These are phyloP conservation scores for Fusarium sp. DNA, from an alignment of 2,329 filamentous ascomycete species.

Conservation along the genomic window DNA sequence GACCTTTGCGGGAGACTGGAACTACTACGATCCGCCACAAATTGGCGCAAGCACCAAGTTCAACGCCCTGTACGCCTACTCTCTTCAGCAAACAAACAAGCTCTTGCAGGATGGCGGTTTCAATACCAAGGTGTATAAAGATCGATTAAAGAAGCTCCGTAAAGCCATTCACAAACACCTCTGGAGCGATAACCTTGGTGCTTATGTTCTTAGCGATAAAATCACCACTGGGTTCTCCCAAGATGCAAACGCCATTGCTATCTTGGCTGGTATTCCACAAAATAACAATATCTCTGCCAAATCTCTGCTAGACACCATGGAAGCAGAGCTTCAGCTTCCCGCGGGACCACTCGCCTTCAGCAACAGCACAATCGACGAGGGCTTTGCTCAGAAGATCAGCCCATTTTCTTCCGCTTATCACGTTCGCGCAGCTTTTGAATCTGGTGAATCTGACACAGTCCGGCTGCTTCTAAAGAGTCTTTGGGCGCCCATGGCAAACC, in stretches of 20 bases:
- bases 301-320: not conserved
- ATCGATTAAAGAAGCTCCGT: not conserved
- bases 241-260: not conserved
- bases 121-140: not conserved
- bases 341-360: not conserved
- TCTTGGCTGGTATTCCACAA: not conserved
- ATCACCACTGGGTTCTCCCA: not conserved
- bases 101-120: not conserved
- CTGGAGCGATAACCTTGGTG: not conserved
- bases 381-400: slow-evolving; percentile 11
- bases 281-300: not conserved
- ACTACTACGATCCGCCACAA: not conserved
- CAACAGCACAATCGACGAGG: not conserved
- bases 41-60: not conserved
- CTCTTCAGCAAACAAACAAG: not conserved
- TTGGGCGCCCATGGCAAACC: not conserved
- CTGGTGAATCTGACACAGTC: rapidly evolving
- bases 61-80: not conserved
- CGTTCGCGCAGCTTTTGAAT: not conserved
- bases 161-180: not conserved
- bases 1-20: not conserved
- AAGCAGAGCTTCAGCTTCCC: not conserved
- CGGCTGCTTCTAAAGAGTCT: not conserved
- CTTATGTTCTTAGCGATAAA: not conserved
- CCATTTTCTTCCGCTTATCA: slow-evolving; percentile 1